phyloP scores from a whole-genome alignment of 179 eudicot genomes.

The Spinacia oleracea region DNA sequence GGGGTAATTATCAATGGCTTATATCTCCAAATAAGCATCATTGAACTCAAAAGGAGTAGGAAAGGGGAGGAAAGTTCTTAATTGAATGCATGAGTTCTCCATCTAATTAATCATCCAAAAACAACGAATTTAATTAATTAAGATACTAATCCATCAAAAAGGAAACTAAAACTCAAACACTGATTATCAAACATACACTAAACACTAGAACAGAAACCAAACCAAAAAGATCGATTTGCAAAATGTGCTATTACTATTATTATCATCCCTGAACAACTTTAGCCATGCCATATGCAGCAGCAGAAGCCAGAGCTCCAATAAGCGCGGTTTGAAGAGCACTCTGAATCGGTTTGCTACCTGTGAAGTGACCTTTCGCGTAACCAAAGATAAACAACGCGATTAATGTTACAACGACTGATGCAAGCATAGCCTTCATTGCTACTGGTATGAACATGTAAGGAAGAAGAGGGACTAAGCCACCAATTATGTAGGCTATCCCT shows the following conservation, averaged over 20 bases:
- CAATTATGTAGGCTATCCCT: slow-evolving; percentile 73
- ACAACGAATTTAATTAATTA: neutral
- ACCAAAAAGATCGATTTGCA: neutral
- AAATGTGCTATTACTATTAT: slow-evolving; percentile 6
- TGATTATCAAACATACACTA: neutral
- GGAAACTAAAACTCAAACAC: neutral
- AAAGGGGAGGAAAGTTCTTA: neutral
- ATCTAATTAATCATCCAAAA: neutral
- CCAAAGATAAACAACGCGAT: slow-evolving; percentile 76
- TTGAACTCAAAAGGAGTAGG: neutral
- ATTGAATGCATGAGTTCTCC: neutral
- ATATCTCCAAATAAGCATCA: neutral
- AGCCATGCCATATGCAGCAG: slow-evolving; percentile 94
- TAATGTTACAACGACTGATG: slow-evolving; percentile 61
- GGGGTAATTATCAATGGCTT: no score
- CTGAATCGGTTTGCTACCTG: slow-evolving; percentile 57
- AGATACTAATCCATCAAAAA: neutral
- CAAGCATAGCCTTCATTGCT: slow-evolving; percentile 57
- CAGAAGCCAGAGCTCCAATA: slow-evolving; percentile 88
- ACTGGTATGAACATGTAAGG: slow-evolving; percentile 75
- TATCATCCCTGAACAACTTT: slow-evolving; percentile 62
- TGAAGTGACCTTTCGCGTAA: slow-evolving; percentile 72
- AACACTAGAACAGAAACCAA: neutral
- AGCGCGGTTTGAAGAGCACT: slow-evolving; percentile 83
- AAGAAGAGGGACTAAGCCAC: slow-evolving; percentile 72